Evolutionary conservation across 2,329 filamentous ascomycete genomes (phyloP).

Genomic region (Tolypocladium guangdongense): DNA sequence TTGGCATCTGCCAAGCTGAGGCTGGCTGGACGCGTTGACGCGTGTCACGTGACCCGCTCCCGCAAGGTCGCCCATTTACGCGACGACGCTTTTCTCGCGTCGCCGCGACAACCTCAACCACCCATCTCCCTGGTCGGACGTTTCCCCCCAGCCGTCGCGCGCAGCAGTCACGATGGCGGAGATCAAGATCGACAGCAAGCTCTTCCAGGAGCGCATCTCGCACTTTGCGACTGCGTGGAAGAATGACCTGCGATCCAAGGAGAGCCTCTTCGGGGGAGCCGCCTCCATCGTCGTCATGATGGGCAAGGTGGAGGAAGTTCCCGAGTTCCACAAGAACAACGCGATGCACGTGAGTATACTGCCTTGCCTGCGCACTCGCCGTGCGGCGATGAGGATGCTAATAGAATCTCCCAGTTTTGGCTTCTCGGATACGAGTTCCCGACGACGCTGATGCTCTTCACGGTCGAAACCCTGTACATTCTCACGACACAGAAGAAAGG

Average conservation of each 20-base stretch:
- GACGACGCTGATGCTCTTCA: slow-evolving; percentile 88
- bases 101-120: slow-evolving; percentile 14
- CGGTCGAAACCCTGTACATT: slow-evolving; percentile 76
- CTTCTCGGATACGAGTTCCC: slow-evolving; percentile 97
- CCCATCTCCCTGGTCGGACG: slow-evolving; percentile 1
- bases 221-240: slow-evolving; percentile 90
- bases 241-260: slow-evolving; percentile 80
- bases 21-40: slow-evolving; percentile 11
- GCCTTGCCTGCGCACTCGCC: not conserved
- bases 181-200: slow-evolving; percentile 89
- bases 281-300: slow-evolving; percentile 82
- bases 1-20: not conserved
- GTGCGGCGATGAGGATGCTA: not conserved
- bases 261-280: slow-evolving; percentile 75
- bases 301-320: slow-evolving; percentile 86
- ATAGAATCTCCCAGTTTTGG: slow-evolving; percentile 63
- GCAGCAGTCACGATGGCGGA: slow-evolving; percentile 50
- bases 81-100: slow-evolving; percentile 31
- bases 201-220: slow-evolving; percentile 87
- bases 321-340: slow-evolving; percentile 89
- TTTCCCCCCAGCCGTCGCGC: slow-evolving; percentile 15
- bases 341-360: slow-evolving; percentile 69
- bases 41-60: slow-evolving; percentile 23
- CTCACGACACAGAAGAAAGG: slow-evolving; percentile 97
- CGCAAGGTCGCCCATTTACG: slow-evolving; percentile 25